phyloP scores from a whole-genome alignment of 352 stramenopile species.

The Peronospora belbahrii region DNA sequence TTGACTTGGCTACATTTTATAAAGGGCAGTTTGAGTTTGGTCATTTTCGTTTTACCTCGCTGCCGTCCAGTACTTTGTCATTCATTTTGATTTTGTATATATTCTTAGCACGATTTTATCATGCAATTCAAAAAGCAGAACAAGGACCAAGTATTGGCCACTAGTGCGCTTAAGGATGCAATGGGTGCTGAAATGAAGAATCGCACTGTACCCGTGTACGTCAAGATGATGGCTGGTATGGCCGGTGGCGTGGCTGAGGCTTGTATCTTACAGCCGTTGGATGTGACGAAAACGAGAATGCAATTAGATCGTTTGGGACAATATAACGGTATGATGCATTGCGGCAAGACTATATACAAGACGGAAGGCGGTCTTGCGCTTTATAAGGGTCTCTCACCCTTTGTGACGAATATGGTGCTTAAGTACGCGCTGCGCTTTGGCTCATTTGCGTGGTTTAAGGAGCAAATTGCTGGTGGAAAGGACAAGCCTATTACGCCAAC shows the following conservation, averaged over 20 bases:
- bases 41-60: slow-evolving; percentile 28
- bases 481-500: slow-evolving; percentile 59
- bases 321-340: slow-evolving; percentile 85
- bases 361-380: slow-evolving; percentile 63
- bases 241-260: slow-evolving; percentile 79
- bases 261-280: slow-evolving; percentile 72
- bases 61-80: slow-evolving; percentile 11
- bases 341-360: slow-evolving; percentile 69
- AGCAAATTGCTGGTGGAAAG: slow-evolving; percentile 65
- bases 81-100: not conserved
- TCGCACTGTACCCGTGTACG: slow-evolving; percentile 54
- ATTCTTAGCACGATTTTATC: not conserved
- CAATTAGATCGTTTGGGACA: slow-evolving; percentile 67
- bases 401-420: slow-evolving; percentile 86
- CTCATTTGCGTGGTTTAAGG: slow-evolving; percentile 82
- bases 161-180: slow-evolving; percentile 68
- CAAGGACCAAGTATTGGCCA: slow-evolving; percentile 42
- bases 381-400: slow-evolving; percentile 83
- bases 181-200: slow-evolving; percentile 68
- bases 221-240: slow-evolving; percentile 85
- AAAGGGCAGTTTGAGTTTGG: too few species aligned
- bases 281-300: slow-evolving; percentile 83
- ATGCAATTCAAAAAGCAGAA: slow-evolving; percentile 18
- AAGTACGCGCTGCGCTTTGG: slow-evolving; percentile 87
- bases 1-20: slow-evolving; percentile 12